phyloP scores from a whole-genome alignment of 208 protist species.

The Ichthyophonus hoferi region DNA sequence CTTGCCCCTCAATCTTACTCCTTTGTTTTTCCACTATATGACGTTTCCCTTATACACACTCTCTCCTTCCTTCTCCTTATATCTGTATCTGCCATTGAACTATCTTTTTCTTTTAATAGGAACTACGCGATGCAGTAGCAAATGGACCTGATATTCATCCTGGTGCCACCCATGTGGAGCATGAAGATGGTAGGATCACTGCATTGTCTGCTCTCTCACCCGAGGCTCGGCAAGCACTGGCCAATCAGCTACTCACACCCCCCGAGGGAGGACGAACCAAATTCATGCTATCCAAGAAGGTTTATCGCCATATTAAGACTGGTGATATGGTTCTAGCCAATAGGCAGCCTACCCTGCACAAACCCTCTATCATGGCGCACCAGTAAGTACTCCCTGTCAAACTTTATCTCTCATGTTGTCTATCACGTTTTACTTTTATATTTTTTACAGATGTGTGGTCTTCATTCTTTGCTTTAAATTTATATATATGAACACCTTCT shows the following conservation, averaged over 20 bases:
- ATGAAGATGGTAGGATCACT: conserved; percentile 62
- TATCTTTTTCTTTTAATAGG: too few species aligned
- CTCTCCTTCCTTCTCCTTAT: not conserved
- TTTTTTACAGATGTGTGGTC: too few species aligned
- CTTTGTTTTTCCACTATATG: not conserved
- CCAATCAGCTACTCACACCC: conserved; percentile 58
- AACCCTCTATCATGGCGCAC: conserved; percentile 97
- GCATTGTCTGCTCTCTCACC: conserved; percentile 46
- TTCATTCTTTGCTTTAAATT: too few species aligned
- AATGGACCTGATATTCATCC: conserved; percentile 95
- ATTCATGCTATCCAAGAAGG: conserved; percentile 46
- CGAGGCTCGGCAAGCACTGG: conserved; percentile 56
- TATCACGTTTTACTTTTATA: too few species aligned
- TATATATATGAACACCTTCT: too few species aligned
- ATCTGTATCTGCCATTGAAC: too few species aligned
- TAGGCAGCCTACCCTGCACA: conserved; percentile 99
- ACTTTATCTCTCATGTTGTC: too few species aligned
- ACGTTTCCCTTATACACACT: not conserved
- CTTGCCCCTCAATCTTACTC: not conserved
- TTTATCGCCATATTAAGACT: conserved; percentile 91
- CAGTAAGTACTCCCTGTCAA: too few species aligned
- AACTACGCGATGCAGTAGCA: conserved; percentile 85
- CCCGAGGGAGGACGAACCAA: not conserved
- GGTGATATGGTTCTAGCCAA: conserved; percentile 98
- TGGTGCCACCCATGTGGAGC: conserved; percentile 90